phyloP scores from a whole-genome alignment of 2,329 filamentous ascomycete genomes.

The Neonectria neomacrospora region DNA sequence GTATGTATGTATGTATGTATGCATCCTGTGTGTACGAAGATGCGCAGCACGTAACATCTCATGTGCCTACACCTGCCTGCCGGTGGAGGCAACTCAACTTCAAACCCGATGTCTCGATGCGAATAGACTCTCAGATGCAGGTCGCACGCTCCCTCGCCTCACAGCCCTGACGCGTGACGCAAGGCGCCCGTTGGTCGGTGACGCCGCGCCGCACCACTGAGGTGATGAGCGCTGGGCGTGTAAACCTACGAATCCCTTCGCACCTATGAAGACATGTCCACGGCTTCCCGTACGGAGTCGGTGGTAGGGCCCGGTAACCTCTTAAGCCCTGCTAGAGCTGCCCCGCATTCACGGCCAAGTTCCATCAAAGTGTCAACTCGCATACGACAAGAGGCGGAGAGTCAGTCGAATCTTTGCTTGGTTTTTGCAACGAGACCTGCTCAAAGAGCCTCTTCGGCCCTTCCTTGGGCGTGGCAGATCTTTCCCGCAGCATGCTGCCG shows the following conservation, averaged over 20 bases:
- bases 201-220: conserved; percentile 6
- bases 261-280: not conserved
- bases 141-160: conserved; percentile 9
- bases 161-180: conserved; percentile 21
- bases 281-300: not conserved
- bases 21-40: not conserved
- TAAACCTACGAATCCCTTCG: not conserved
- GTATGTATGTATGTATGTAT: conserved; percentile 11
- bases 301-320: conserved; percentile 19
- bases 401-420: not conserved
- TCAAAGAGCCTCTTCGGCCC: not conserved
- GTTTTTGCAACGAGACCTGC: not conserved
- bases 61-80: not conserved
- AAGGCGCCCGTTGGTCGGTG: conserved; percentile 12
- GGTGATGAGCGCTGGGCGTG: conserved; percentile 8
- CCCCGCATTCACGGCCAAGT: conserved; percentile 23
- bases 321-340: conserved; percentile 26
- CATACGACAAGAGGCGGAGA: conserved; percentile 3
- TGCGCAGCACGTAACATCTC: not conserved
- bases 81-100: conserved; percentile 8
- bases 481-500: not conserved
- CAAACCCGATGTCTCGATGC: conserved; percentile 10
- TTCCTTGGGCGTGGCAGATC: conserved; percentile 6
- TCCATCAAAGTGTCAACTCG: conserved; percentile 13
- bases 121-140: conserved; percentile 10